Evolutionary conservation across 108 stramenopile species (phyloP).

Genomic region (Aureococcus anophagefferens): DNA sequence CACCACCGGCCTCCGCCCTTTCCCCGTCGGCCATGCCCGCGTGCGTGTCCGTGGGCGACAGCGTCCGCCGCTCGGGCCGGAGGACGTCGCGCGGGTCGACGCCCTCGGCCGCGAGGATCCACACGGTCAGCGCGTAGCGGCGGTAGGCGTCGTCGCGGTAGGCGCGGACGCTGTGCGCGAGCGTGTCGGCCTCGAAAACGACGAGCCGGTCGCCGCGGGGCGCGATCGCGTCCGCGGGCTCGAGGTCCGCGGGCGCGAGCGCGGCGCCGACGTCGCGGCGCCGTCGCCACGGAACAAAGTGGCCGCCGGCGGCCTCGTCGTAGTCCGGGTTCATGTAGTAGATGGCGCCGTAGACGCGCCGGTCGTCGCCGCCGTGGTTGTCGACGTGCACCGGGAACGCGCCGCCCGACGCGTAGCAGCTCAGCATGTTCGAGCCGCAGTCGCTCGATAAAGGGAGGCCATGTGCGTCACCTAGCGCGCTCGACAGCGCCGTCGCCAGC

Average conservation of each 20-base stretch:
- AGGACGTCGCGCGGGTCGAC: too few species aligned
- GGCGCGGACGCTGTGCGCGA: not conserved
- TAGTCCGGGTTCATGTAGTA: not conserved
- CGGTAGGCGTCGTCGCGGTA: not conserved
- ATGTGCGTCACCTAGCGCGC: too few species aligned
- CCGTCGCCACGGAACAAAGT: not conserved
- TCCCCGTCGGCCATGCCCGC: too few species aligned
- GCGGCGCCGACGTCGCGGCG: not conserved
- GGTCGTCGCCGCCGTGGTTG: not conserved
- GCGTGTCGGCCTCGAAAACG: not conserved
- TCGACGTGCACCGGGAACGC: not conserved
- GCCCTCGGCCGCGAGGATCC: too few species aligned
- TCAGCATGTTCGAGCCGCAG: too few species aligned
- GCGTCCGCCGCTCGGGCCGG: too few species aligned
- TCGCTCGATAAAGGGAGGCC: not conserved
- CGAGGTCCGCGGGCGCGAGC: not conserved
- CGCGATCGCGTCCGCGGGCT: not conserved
- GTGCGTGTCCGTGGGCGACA: too few species aligned
- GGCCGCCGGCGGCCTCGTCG: not conserved
- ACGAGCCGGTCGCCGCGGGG: not conserved
- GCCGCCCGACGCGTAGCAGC: not conserved
- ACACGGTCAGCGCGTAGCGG: too few species aligned
- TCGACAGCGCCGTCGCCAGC: not conserved
- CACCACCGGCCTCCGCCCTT: too few species aligned
- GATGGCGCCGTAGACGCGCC: not conserved